Conservation (phyloP, 345 rosid species). For the Syzygium aqueum region DNA sequence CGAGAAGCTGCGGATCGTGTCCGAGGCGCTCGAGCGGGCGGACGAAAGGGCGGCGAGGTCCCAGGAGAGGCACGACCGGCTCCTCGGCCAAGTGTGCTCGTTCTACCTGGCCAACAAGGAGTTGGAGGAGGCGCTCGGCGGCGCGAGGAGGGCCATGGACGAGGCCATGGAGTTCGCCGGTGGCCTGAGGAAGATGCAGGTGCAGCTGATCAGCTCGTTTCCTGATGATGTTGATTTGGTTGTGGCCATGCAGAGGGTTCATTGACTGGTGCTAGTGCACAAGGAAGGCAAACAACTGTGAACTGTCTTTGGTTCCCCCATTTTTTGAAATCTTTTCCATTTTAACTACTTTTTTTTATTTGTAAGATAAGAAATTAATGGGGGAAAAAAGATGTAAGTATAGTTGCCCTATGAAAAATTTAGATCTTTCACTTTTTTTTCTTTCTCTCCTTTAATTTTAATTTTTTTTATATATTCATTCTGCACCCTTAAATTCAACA, state of each 20-base stretch:
- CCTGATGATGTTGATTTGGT: conserved; percentile 8
- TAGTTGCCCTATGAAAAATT: background rate
- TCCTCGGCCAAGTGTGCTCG: conserved; percentile 31
- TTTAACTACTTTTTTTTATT: background rate
- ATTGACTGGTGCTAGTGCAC: background rate
- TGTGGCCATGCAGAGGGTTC: background rate
- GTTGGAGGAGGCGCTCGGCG: conserved; percentile 29
- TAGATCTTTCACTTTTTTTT: background rate
- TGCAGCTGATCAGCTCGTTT: conserved; percentile 32
- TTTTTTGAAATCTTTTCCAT: background rate
- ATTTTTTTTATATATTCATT: background rate
- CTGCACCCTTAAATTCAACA: background rate
- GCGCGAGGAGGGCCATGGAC: conserved; percentile 36
- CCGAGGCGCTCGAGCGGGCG: conserved; percentile 37
- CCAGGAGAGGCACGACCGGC: conserved; percentile 50
- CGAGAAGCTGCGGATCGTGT: conserved; percentile 39
- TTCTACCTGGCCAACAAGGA: conserved; percentile 38
- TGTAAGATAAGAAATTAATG: background rate
- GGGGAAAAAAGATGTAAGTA: background rate
- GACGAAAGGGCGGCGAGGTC: conserved; percentile 38
- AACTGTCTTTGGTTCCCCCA: background rate
- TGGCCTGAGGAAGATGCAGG: conserved; percentile 38
- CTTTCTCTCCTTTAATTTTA: background rate
- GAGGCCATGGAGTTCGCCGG: conserved; percentile 35
- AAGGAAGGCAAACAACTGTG: background rate